A percentile compares a stretch with the other conserved stretches of the same genome.
These are phyloP conservation scores for Blastobotrys americana DNA, from an alignment of 805 yeast species.

Conservation along the genomic window DNA sequence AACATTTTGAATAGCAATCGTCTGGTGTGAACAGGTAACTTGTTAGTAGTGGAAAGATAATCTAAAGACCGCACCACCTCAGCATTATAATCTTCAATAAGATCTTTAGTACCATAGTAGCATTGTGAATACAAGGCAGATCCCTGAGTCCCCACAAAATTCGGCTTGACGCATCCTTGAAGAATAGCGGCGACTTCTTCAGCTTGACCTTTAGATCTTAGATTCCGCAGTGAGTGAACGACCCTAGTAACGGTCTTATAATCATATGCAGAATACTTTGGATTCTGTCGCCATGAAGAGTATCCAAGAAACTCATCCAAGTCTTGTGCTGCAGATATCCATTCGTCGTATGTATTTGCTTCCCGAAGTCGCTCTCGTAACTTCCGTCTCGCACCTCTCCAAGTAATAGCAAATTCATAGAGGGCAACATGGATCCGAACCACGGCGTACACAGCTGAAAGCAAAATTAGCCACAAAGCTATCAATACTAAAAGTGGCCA, in stretches of 20 bases:
- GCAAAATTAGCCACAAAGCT: constrained; percentile 45
- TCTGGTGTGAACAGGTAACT: constrained; percentile 38
- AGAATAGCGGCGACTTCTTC: constrained; percentile 48
- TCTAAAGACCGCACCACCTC: constrained; percentile 47
- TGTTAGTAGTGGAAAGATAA: constrained; percentile 34
- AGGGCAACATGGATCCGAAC: constrained; percentile 56
- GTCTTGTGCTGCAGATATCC: constrained; percentile 50
- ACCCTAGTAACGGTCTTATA: constrained; percentile 50
- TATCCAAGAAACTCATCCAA: constrained; percentile 53
- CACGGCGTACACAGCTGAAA: constrained; percentile 43
- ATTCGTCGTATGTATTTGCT: constrained; percentile 50
- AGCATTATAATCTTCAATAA: constrained; percentile 47
- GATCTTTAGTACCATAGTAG: constrained; percentile 63
- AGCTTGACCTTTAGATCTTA: constrained; percentile 31
- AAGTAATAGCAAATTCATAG: constrained; percentile 51
- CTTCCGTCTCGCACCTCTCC: constrained; percentile 50
- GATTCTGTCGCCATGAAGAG: constrained; percentile 58
- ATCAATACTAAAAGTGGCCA: constrained; percentile 58
- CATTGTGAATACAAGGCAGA: constrained; percentile 64
- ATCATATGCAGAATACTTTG: constrained; percentile 61
- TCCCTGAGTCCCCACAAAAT: constrained; percentile 75
- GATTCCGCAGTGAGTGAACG: constrained; percentile 35
- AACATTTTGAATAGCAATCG: constrained; percentile 48
- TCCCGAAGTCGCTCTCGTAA: constrained; percentile 44
- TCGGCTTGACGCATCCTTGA: constrained; percentile 61